Evolutionary conservation across 257 asterid genomes (phyloP).

Genomic region (Forsythia viridissima): DNA sequence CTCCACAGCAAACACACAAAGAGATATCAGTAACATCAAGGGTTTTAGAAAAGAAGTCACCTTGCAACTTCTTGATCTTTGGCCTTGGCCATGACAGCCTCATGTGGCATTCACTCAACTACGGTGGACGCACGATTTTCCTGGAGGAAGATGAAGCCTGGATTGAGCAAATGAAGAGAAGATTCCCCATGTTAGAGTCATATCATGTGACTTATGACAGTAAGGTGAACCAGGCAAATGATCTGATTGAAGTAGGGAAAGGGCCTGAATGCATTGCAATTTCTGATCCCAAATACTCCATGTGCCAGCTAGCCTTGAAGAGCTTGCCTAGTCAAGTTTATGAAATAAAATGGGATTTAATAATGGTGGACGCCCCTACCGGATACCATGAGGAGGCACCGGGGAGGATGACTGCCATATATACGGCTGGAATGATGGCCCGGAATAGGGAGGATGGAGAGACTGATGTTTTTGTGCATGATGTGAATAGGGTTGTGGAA

Average conservation of each 20-base stretch:
- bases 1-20: constrained; percentile 77
- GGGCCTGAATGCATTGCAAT: constrained; percentile 73
- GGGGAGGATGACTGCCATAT: constrained; percentile 86
- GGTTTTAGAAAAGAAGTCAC: constrained; percentile 56
- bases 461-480: constrained; percentile 85
- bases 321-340: constrained; percentile 64
- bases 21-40: constrained; percentile 67
- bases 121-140: constrained; percentile 76
- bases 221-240: constrained; percentile 62
- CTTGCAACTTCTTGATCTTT: constrained; percentile 78
- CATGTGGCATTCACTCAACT: constrained; percentile 88
- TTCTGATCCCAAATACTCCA: constrained; percentile 60
- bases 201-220: constrained; percentile 64
- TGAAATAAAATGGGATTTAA: constrained; percentile 69
- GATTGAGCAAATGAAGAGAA: constrained; percentile 64
- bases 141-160: constrained; percentile 80
- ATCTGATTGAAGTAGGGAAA: constrained; percentile 55
- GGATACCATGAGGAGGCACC: constrained; percentile 87
- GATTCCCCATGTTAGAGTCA: constrained; percentile 74
- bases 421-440: constrained; percentile 97
- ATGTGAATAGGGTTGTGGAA: constrained; percentile 86
- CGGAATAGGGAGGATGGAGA: constrained; percentile 51
- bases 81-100: constrained; percentile 94
- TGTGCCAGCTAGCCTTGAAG: constrained; percentile 78
- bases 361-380: constrained; percentile 94